Conservation (phyloP, 495 filamentous ascomycete genomes). For the Xylaria flabelliformis region DNA sequence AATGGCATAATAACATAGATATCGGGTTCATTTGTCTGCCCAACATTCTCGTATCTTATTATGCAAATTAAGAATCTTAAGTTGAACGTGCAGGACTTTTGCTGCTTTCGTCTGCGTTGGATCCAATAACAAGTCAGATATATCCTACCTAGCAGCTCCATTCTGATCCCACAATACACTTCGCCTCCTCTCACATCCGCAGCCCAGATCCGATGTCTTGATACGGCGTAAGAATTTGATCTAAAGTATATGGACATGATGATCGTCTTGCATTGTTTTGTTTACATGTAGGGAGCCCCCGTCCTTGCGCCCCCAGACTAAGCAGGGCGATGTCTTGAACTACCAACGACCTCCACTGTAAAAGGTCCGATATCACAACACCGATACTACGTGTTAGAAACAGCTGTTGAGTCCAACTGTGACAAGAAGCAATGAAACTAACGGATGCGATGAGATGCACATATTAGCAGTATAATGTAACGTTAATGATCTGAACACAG, state of each 20-base stretch:
- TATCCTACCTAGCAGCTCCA: not conserved
- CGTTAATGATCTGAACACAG: not conserved
- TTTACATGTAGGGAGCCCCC: not conserved
- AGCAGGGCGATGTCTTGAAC: not conserved
- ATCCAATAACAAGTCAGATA: not conserved
- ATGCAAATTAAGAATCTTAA: too few relatives aligned
- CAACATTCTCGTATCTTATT: not conserved
- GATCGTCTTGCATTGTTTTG: not conserved
- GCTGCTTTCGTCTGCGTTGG: not conserved
- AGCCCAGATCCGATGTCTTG: not conserved
- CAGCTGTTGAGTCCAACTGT: not conserved
- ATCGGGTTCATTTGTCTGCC: not conserved
- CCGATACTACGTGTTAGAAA: not conserved
- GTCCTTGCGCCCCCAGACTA: not conserved
- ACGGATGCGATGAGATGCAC: not conserved
- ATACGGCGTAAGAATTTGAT: not conserved
- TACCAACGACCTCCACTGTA: not conserved
- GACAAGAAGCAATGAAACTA: not conserved
- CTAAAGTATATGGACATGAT: not conserved
- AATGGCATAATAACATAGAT: not conserved
- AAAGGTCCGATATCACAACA: slow-evolving; percentile 8
- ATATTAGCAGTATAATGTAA: not conserved
- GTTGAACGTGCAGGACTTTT: not conserved
- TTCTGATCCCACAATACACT: not conserved
- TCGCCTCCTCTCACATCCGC: not conserved